A percentile compares a stretch with the other conserved stretches of the same genome.
These are phyloP conservation scores for Debaryomycetaceae sp. DNA, from an alignment of 1,139 yeast species.

Conservation along the genomic window DNA sequence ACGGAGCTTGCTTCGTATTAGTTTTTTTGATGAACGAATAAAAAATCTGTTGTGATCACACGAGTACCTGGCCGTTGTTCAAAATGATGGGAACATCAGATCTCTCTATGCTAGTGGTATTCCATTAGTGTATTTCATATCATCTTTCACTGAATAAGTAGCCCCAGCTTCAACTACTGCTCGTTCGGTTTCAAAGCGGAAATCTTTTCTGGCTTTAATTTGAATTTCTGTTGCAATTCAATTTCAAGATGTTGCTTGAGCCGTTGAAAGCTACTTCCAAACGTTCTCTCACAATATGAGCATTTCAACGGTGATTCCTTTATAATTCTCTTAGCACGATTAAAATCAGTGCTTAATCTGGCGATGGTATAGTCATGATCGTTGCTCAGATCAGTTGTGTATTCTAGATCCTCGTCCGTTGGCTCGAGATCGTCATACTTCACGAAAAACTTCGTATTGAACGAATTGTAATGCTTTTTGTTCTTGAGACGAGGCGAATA, in stretches of 20 bases:
- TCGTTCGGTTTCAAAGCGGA: constrained; percentile 8
- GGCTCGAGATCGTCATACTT: constrained; percentile 33
- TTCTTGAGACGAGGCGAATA: constrained; percentile 52
- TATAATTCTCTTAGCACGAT: constrained; percentile 11
- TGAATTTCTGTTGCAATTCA: constrained; percentile 33
- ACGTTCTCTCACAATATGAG: constrained; percentile 44
- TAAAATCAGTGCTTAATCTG: background rate
- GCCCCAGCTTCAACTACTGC: too few species aligned
- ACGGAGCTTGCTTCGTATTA: too few species aligned
- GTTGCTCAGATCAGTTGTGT: background rate
- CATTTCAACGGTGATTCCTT: constrained; percentile 46
- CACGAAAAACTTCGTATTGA: constrained; percentile 63
- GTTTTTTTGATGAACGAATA: too few species aligned
- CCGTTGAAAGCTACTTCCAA: constrained; percentile 42
- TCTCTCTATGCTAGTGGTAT: too few species aligned
- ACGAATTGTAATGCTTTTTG: constrained; percentile 69
- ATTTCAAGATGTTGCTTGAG: constrained; percentile 47
- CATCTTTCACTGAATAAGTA: too few species aligned
- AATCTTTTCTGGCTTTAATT: constrained; percentile 1
- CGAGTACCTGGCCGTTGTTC: too few species aligned
- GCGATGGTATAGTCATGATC: background rate
- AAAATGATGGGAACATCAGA: too few species aligned
- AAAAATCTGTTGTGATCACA: too few species aligned
- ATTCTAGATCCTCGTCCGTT: background rate
- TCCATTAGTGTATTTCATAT: too few species aligned